Evolutionary conservation across 2,329 filamentous ascomycete genomes (phyloP).

Genomic region (Xylariaceae sp.): DNA sequence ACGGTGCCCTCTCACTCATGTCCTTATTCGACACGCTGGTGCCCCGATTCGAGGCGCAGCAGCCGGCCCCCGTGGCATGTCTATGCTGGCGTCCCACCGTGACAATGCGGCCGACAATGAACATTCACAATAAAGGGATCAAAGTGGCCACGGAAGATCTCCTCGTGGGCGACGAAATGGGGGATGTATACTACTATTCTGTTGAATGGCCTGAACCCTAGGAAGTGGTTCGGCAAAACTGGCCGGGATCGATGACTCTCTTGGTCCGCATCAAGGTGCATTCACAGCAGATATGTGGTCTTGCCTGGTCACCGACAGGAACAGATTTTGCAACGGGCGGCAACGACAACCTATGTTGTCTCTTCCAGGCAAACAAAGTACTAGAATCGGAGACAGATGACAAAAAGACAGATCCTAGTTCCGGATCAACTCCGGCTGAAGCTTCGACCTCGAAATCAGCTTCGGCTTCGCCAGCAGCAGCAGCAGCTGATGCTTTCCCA

Average conservation of each 20-base stretch:
- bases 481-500: neutral
- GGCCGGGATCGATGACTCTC: conserved; percentile 73
- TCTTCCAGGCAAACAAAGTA: conserved; percentile 67
- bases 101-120: conserved; percentile 48
- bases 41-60: conserved; percentile 69
- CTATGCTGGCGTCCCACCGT: conserved; percentile 71
- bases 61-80: conserved; percentile 69
- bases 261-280: conserved; percentile 74
- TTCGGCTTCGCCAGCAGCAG: neutral
- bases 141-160: conserved; percentile 72
- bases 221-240: conserved; percentile 60
- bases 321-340: conserved; percentile 77
- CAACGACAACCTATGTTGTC: conserved; percentile 84
- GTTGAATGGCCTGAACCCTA: conserved; percentile 73
- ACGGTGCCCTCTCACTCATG: conserved; percentile 71
- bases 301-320: conserved; percentile 80
- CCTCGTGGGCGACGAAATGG: conserved; percentile 76
- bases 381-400: conserved; percentile 27
- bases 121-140: conserved; percentile 41
- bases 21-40: conserved; percentile 63
- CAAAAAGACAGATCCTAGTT: neutral
- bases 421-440: neutral
- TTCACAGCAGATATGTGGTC: conserved; percentile 83
- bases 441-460: neutral
- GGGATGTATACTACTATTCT: conserved; percentile 80